Evolutionary conservation across 495 filamentous ascomycete species (phyloP).

Genomic region (Neurospora sublineolata): DNA sequence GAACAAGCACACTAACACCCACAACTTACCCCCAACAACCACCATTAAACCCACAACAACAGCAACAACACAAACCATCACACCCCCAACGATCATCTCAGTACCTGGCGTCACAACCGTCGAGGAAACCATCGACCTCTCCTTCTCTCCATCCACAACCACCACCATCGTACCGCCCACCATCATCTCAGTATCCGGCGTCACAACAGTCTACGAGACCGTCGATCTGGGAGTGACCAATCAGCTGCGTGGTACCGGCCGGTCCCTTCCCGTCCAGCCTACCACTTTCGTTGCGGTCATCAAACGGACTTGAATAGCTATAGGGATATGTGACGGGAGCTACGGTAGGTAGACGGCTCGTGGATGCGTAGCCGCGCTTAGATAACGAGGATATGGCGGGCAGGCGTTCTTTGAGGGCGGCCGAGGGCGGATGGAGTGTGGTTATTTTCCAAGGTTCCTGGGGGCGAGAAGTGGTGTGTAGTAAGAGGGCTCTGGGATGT

Average conservation of each 20-base stretch:
- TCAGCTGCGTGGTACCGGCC: not conserved
- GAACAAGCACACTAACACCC: not conserved
- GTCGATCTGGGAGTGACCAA: not conserved
- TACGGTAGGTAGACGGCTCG: too few relatives aligned
- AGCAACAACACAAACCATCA: not conserved
- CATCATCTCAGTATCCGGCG: not conserved
- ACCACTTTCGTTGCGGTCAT: not conserved
- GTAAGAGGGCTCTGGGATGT: too few relatives aligned
- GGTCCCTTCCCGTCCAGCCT: not conserved
- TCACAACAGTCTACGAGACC: not conserved
- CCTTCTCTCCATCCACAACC: not conserved
- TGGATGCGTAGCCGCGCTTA: not conserved
- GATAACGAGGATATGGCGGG: too few relatives aligned
- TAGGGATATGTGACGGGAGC: too few relatives aligned
- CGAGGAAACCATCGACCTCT: not conserved
- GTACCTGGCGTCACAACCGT: not conserved
- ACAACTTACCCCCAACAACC: not conserved
- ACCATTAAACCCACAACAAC: not conserved
- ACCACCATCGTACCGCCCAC: not conserved
- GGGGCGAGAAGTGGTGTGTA: too few relatives aligned
- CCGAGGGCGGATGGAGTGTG: too few relatives aligned
- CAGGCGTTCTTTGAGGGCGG: too few relatives aligned
- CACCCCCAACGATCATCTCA: not conserved
- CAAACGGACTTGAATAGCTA: not conserved
- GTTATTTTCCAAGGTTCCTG: too few relatives aligned